Percentiles rank a stretch among this genome's conserved stretches.
phyloP scores from a whole-genome alignment of 164 flowering plant genomes.

The Sextonia rubra region DNA sequence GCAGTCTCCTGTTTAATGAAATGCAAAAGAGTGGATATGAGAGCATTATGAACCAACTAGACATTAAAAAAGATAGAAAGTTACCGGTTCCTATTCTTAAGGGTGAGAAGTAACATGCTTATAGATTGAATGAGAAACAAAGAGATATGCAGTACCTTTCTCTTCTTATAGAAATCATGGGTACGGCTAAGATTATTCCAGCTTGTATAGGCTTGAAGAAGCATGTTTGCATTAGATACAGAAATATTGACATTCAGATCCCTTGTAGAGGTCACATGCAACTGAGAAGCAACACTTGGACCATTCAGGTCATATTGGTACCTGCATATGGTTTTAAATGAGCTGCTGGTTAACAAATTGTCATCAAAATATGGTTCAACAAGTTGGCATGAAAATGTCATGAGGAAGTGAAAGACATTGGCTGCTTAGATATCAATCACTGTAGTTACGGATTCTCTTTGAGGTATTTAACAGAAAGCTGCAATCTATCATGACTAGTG shows the following conservation, averaged over 20 bases:
- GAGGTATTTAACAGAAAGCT: too few species aligned
- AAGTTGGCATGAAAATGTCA: too few species aligned
- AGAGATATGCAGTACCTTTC: slow-evolving; percentile 28
- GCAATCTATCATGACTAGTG: too few species aligned
- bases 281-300: slow-evolving; percentile 73
- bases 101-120: background rate
- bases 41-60: background rate
- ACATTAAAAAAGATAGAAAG: background rate
- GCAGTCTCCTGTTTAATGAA: slow-evolving; percentile 39
- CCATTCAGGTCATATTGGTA: slow-evolving; percentile 67
- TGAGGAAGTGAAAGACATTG: too few species aligned
- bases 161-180: slow-evolving; percentile 37
- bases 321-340: slow-evolving; percentile 32
- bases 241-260: slow-evolving; percentile 86
- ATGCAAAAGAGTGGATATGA: background rate
- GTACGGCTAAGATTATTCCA: slow-evolving; percentile 72
- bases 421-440: too few species aligned
- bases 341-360: background rate
- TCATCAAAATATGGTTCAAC: background rate
- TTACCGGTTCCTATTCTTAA: background rate
- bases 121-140: background rate
- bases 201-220: slow-evolving; percentile 96
- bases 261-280: slow-evolving; percentile 65
- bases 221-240: slow-evolving; percentile 85
- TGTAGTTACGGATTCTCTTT: too few species aligned